These are phyloP conservation scores for Penicillium soppii DNA, from an alignment of 495 filamentous ascomycete species.

Conservation along the genomic window DNA sequence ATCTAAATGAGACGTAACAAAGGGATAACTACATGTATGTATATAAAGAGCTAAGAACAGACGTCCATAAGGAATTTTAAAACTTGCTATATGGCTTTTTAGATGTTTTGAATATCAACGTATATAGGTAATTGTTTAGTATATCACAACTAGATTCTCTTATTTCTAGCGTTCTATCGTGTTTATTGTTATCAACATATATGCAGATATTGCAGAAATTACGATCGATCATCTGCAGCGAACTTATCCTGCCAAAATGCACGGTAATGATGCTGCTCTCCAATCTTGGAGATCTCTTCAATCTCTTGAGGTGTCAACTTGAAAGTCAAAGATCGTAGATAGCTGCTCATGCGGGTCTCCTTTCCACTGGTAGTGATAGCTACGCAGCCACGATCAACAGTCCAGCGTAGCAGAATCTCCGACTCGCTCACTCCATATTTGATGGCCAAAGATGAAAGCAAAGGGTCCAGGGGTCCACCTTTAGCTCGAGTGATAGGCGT, in stretches of 20 bases:
- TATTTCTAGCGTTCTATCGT: no score
- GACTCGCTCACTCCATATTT: constrained; percentile 76
- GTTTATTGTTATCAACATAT: no score
- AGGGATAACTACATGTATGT: no score
- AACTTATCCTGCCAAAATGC: constrained; percentile 67
- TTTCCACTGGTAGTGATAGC: constrained; percentile 74
- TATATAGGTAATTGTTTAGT: no score
- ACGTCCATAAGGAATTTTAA: no score
- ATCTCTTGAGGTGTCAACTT: constrained; percentile 72
- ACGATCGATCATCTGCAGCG: constrained; percentile 58
- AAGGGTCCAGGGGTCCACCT: constrained; percentile 66
- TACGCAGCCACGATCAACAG: constrained; percentile 75
- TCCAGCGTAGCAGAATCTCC: constrained; percentile 75
- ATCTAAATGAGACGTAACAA: no score
- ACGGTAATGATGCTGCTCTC: constrained; percentile 66
- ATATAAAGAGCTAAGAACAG: no score
- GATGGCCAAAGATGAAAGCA: constrained; percentile 58
- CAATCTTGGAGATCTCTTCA: constrained; percentile 59
- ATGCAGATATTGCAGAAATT: background rate
- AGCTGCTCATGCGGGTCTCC: constrained; percentile 67
- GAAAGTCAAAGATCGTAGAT: constrained; percentile 63
- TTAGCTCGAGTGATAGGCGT: constrained; percentile 62
- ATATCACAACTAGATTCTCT: no score
- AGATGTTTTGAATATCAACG: no score
- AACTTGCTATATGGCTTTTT: no score